A percentile compares a stretch with the other conserved stretches of the same genome.
phyloP scores from a whole-genome alignment of 306 rosid species.

The Lagenaria siceraria region DNA sequence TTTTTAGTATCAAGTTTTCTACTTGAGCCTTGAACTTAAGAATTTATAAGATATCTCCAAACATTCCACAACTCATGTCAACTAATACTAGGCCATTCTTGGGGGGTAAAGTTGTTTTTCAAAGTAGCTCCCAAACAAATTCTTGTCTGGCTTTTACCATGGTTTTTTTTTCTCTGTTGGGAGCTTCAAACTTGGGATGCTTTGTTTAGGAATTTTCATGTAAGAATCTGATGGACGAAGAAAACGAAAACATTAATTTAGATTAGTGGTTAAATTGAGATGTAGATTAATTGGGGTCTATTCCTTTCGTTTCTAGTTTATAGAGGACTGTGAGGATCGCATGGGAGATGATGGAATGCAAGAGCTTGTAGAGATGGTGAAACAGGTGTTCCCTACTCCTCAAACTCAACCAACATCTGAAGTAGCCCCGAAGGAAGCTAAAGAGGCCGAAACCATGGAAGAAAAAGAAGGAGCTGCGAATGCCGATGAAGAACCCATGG shows the following conservation, averaged over 20 bases:
- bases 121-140: background rate
- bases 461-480: background rate
- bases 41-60: background rate
- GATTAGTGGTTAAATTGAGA: background rate
- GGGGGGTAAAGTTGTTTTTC: background rate
- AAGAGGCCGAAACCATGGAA: background rate
- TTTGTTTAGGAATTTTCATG: too few relatives aligned
- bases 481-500: background rate
- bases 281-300: background rate
- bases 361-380: constrained; percentile 42
- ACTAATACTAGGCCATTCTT: background rate
- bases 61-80: background rate
- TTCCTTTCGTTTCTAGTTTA: constrained; percentile 23
- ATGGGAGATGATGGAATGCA: constrained; percentile 21
- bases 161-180: background rate
- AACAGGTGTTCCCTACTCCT: constrained; percentile 27
- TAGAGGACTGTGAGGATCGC: constrained; percentile 31
- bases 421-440: background rate
- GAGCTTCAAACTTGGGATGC: background rate
- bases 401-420: background rate
- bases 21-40: background rate
- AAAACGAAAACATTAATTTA: background rate
- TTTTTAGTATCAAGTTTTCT: background rate
- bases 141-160: background rate
- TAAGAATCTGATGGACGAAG: too few relatives aligned